Percentiles rank a stretch among this genome's conserved stretches.
Conservation (phyloP, 2,329 filamentous ascomycete species). For the Neophaeococcomyces mojaviensis region DNA sequence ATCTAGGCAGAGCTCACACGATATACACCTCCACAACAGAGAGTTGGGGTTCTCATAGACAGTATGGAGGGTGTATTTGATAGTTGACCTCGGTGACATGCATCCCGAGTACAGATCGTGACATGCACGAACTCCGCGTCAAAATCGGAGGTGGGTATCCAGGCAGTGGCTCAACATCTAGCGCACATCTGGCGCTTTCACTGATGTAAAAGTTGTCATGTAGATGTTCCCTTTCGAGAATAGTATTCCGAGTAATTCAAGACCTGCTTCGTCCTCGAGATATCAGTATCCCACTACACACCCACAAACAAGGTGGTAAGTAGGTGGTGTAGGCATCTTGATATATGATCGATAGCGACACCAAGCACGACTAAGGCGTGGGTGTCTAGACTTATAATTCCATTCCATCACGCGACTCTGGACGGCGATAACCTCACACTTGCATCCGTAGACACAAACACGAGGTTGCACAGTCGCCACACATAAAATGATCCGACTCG, state of each 20-base stretch:
- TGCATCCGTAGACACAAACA: not conserved
- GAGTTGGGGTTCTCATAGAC: conserved; percentile 26
- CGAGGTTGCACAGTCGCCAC: conserved; percentile 7
- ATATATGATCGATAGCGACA: conserved; percentile 18
- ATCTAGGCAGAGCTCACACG: no score
- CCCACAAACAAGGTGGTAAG: not conserved
- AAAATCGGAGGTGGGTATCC: conserved; percentile 1
- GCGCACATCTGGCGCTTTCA: conserved; percentile 7
- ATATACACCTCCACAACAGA: no score
- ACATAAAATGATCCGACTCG: conserved; percentile 7
- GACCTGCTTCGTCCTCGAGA: conserved; percentile 24
- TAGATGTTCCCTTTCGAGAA: conserved; percentile 8
- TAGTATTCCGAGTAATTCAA: conserved; percentile 11
- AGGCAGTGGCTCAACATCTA: conserved; percentile 6
- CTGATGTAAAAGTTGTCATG: conserved; percentile 1
- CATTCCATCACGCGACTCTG: conserved; percentile 25
- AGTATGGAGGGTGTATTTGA: conserved; percentile 33
- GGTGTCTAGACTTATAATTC: conserved; percentile 21
- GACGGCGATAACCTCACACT: conserved; percentile 17
- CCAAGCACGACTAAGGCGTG: not conserved
- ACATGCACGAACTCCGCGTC: conserved; percentile 2
- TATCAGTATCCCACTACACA: conserved; percentile 10
- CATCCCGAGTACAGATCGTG: conserved; percentile 4
- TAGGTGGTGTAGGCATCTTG: conserved; percentile 12
- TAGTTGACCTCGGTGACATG: conserved; percentile 7